Base-by-base conservation (phyloP, 2,329 filamentous ascomycete genomes). In the Paraphoma sp. region DNA sequence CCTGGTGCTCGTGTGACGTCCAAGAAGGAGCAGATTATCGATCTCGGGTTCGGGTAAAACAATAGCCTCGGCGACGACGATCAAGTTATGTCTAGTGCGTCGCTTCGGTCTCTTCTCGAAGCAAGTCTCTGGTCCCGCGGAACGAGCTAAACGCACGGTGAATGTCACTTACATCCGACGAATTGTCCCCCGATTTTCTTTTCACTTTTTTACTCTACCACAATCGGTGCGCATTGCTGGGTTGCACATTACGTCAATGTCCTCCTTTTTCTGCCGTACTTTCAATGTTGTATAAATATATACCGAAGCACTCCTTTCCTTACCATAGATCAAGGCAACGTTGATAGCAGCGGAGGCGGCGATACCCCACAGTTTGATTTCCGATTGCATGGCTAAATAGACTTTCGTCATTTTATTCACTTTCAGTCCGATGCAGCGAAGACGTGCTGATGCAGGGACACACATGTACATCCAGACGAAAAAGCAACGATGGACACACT, bases 351-450 rank as follows among this genome's bases (percentile, higher is more conserved):
- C 31, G 38, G 33, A n/a, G 36, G 33, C 28, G 28, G 38, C 42
- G 49, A 45, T 52, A 52, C 49, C 49, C 49, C 49, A 42, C 42
- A 16, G 14, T 40, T 46, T 49, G n/a, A 36, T 8, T 42, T 42
- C 16, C 6, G 18, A 14, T 23, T 23, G 23, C 23, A 48, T 28
- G 47, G 33, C 36, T 29, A 49, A 49, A 49, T 49, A 49, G 47
- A 49, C 16, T n/a, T 17, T 14, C 6, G 8, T 14, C 8, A 23
- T 28, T n/a, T 23, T 43, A 43, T 18, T 44, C 14, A 1, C 47
- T 29, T 42, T 43, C 18, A 23, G 28, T 49, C 23, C 28, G 9
- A 18, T 23, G 5, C 18, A 14, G 10, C 33, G 33, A n/a, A 11
- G 2, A n/a, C 6, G 3, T 11, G 33, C 33, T 11, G 33, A 11